Conservation (phyloP, 768 basidiomycete species). For the Lanmaoa rubissima region DNA sequence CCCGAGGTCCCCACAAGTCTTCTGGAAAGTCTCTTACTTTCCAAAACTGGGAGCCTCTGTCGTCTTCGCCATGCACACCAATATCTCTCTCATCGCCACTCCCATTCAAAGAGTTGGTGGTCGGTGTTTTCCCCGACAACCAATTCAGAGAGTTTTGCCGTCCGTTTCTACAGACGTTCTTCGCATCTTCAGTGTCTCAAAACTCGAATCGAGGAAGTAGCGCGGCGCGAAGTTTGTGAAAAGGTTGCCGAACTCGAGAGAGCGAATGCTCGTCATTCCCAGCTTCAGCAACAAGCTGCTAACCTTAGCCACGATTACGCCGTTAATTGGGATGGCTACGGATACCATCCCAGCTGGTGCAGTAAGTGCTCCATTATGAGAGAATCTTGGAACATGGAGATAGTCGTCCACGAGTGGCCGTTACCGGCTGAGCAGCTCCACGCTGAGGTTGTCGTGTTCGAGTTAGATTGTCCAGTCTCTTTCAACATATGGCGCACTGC, state of each 20-base stretch:
- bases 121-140: conserved; percentile 36
- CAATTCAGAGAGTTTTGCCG: conserved; percentile 25
- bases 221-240: conserved; percentile 12
- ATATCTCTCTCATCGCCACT: conserved; percentile 35
- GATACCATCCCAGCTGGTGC: conserved; percentile 13
- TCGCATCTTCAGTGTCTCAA: conserved; percentile 24
- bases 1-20: conserved; percentile 33
- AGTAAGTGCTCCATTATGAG: conserved; percentile 30
- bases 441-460: conserved; percentile 39
- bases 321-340: neutral
- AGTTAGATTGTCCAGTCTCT: conserved; percentile 38
- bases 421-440: conserved; percentile 29
- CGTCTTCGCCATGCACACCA: conserved; percentile 28
- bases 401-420: conserved; percentile 47
- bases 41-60: conserved; percentile 26
- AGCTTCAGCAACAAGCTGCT: conserved; percentile 11
- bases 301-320: conserved; percentile 4
- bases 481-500: conserved; percentile 45
- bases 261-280: conserved; percentile 22
- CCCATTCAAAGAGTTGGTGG: conserved; percentile 3
- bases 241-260: conserved; percentile 32
- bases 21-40: conserved; percentile 30
- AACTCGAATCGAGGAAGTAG: conserved; percentile 30
- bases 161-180: conserved; percentile 36
- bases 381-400: conserved; percentile 22